phyloP scores from a whole-genome alignment of 208 protist species.

The Leishmania guyanensis region DNA sequence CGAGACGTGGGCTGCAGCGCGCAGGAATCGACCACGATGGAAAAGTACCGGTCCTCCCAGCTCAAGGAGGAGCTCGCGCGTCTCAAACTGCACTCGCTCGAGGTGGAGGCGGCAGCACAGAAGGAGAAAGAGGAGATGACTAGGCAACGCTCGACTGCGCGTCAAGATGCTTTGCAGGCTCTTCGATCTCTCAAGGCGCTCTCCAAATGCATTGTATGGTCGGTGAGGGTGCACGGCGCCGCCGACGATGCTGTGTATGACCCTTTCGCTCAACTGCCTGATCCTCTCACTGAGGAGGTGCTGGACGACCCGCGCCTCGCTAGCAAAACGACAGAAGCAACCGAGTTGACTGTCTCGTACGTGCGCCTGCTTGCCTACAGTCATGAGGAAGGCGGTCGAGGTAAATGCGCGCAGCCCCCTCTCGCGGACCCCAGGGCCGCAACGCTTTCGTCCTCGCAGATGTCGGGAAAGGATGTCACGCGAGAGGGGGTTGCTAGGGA shows the following conservation, averaged over 20 bases:
- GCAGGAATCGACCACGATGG: constrained; percentile 32
- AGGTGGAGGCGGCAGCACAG: constrained; percentile 19
- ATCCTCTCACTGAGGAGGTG: constrained; percentile 25
- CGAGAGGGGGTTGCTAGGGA: background rate
- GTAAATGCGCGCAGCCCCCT: background rate
- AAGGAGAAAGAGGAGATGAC: constrained; percentile 18
- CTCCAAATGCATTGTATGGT: constrained; percentile 20
- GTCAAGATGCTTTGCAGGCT: constrained; percentile 34
- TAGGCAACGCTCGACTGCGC: constrained; percentile 19
- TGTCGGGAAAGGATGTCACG: background rate
- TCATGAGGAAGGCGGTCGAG: background rate
- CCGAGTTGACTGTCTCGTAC: constrained; percentile 38
- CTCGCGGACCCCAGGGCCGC: constrained; percentile 5
- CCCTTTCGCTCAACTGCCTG: constrained; percentile 29
- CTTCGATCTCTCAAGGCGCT: constrained; percentile 39
- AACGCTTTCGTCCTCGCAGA: constrained; percentile 8
- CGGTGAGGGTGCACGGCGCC: constrained; percentile 14
- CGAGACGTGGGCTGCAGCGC: constrained; percentile 38
- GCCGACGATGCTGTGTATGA: constrained; percentile 19
- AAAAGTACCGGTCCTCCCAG: constrained; percentile 55
- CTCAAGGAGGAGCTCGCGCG: constrained; percentile 54
- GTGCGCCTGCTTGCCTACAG: constrained; percentile 28
- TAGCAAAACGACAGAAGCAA: constrained; percentile 54
- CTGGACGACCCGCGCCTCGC: constrained; percentile 54
- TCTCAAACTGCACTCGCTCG: constrained; percentile 33